These are phyloP conservation scores for Paxillus involutus DNA, from an alignment of 768 basidiomycete genomes.

Conservation along the genomic window DNA sequence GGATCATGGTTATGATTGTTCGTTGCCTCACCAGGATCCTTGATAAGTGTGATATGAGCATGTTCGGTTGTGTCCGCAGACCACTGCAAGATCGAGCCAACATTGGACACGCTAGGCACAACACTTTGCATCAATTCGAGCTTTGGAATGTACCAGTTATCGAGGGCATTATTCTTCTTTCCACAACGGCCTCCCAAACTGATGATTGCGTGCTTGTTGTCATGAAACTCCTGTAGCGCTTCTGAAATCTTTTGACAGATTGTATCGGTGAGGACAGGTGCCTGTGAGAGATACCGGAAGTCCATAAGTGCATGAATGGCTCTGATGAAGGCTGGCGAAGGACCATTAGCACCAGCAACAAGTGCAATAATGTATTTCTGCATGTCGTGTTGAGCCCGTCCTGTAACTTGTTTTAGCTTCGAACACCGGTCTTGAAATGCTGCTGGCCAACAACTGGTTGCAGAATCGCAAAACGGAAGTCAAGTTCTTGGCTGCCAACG, in stretches of 20 bases:
- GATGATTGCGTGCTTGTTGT: no score
- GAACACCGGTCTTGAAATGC: slow-evolving; percentile 42
- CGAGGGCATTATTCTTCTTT: slow-evolving; percentile 22
- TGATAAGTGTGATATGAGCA: slow-evolving; percentile 33
- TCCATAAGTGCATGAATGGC: no score
- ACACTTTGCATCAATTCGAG: slow-evolving; percentile 40
- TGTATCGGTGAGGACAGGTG: no score
- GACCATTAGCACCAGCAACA: slow-evolving; percentile 26
- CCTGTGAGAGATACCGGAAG: no score
- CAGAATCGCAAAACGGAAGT: no score
- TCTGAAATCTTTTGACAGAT: no score
- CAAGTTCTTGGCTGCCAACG: slow-evolving; percentile 31
- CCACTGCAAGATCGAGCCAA: slow-evolving; percentile 35
- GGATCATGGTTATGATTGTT: slow-evolving; percentile 34
- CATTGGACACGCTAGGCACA: no score
- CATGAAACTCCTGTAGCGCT: no score
- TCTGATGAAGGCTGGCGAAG: no score
- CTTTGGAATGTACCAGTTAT: slow-evolving; percentile 43
- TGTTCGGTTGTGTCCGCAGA: slow-evolving; percentile 37
- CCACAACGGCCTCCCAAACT: slow-evolving; percentile 9
- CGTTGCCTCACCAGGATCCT: slow-evolving; percentile 24
- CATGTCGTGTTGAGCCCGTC: slow-evolving; percentile 37
- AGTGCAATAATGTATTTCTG: slow-evolving; percentile 33
- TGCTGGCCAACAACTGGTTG: slow-evolving; percentile 34
- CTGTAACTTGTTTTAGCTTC: slow-evolving; percentile 40